Conservation (phyloP, 2,329 filamentous ascomycete species). For the Hymenoscyphus linearis region DNA sequence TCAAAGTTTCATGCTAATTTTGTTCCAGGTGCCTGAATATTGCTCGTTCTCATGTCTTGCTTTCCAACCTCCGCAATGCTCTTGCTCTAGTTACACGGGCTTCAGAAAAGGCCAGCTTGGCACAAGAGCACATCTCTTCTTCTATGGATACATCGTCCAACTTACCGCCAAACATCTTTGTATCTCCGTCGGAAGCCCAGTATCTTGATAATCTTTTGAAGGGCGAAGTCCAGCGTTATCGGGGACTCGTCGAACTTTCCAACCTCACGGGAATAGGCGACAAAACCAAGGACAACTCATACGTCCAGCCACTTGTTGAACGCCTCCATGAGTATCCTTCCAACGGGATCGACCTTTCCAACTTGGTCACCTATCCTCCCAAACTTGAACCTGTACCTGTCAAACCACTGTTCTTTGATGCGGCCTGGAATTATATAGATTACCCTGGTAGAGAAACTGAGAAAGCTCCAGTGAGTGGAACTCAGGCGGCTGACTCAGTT, state of each 20-base stretch:
- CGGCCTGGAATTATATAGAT: conserved; percentile 95
- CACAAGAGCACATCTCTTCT: conserved; percentile 42
- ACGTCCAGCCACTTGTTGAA: conserved; percentile 62
- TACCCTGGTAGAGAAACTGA: conserved; percentile 63
- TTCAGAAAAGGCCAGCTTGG: conserved; percentile 52
- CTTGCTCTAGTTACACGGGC: conserved; percentile 80
- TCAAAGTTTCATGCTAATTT: conserved; percentile 4
- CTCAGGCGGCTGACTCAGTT: conserved; percentile 23
- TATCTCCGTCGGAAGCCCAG: conserved; percentile 54
- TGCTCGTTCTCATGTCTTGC: conserved; percentile 74
- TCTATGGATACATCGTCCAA: conserved; percentile 34
- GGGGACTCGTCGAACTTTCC: conserved; percentile 79
- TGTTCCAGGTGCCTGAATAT: conserved; percentile 69
- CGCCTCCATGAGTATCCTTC: conserved; percentile 68
- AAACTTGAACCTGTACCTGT: conserved; percentile 77
- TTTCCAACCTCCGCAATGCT: conserved; percentile 68
- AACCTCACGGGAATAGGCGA: conserved; percentile 47
- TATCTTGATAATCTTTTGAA: conserved; percentile 58
- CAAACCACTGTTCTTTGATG: conserved; percentile 93
- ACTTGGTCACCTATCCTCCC: conserved; percentile 83
- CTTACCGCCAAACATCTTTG: conserved; percentile 60
- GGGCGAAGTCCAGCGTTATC: conserved; percentile 71
- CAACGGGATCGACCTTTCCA: conserved; percentile 65
- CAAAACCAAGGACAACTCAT: conserved; percentile 21
- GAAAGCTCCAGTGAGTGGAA: conserved; percentile 21